A percentile compares a stretch with the other conserved stretches of the same genome.
Evolutionary conservation across 345 rosid species (phyloP).

Genomic region (Bruguiera sexangula): DNA sequence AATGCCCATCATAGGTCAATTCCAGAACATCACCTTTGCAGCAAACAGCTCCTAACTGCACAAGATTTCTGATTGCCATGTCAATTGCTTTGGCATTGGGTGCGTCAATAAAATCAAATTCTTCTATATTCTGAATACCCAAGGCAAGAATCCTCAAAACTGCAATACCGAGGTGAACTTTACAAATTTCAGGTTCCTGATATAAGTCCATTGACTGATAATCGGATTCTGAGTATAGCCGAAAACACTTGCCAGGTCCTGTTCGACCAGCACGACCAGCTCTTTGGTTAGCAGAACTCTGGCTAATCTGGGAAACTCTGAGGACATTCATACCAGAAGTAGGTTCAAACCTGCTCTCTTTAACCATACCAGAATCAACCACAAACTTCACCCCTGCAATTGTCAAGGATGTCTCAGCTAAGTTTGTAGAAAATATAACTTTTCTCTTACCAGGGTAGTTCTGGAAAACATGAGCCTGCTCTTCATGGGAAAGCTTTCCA

Average conservation of each 20-base stretch:
- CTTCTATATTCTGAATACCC: slow-evolving; percentile 51
- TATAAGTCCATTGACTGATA: slow-evolving; percentile 57
- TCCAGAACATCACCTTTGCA: slow-evolving; percentile 39
- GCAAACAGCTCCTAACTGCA: slow-evolving; percentile 71
- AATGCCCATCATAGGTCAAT: slow-evolving; percentile 60
- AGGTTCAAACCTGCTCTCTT: slow-evolving; percentile 74
- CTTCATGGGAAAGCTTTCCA: slow-evolving; percentile 75
- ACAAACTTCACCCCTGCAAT: slow-evolving; percentile 92
- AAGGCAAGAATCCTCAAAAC: slow-evolving; percentile 77
- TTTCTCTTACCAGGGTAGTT: slow-evolving; percentile 63
- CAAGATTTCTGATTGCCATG: slow-evolving; percentile 66
- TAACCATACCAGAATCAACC: slow-evolving; percentile 81
- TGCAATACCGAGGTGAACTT: slow-evolving; percentile 92
- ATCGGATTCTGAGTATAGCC: slow-evolving; percentile 57
- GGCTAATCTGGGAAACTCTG: slow-evolving; percentile 61
- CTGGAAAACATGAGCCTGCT: slow-evolving; percentile 63
- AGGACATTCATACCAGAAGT: slow-evolving; percentile 81
- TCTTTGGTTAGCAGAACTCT: slow-evolving; percentile 85
- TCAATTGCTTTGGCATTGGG: slow-evolving; percentile 66
- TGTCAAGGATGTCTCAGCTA: slow-evolving; percentile 96
- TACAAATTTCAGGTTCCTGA: slow-evolving; percentile 82
- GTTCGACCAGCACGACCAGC: slow-evolving; percentile 99
- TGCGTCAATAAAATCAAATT: slow-evolving; percentile 85
- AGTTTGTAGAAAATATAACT: slow-evolving; percentile 83
- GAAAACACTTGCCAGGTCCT: slow-evolving; percentile 78